Evolutionary conservation across 148 eudicot species (phyloP).

Genomic region (Bassia scoparia): DNA sequence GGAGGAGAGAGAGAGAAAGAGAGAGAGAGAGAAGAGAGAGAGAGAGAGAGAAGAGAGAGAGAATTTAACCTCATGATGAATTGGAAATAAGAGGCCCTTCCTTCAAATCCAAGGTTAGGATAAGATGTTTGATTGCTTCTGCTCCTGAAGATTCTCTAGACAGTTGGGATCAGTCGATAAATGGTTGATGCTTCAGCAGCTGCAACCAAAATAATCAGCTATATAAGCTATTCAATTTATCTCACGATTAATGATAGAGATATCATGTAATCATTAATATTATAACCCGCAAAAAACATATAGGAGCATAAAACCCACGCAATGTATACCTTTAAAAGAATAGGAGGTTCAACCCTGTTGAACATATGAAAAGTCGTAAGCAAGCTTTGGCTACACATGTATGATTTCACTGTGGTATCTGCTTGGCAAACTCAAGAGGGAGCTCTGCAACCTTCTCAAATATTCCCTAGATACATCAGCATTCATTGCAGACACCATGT

Average conservation of each 20-base stretch:
- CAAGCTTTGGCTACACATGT: constrained; percentile 93
- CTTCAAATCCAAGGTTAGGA: constrained; percentile 94
- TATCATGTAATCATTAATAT: not conserved
- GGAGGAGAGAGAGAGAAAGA: not conserved
- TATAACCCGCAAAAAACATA: not conserved
- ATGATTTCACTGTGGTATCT: constrained; percentile 82
- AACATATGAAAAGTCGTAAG: constrained; percentile 98
- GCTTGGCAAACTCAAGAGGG: constrained; percentile 90
- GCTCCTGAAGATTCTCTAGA: constrained; percentile 98
- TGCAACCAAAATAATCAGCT: constrained; percentile 29
- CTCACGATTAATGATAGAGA: too few relatives aligned
- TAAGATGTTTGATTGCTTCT: constrained; percentile 88
- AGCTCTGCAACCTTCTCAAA: constrained; percentile 95
- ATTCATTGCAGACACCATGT: constrained; percentile 75
- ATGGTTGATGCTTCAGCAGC: constrained; percentile 82
- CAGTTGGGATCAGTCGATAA: constrained; percentile 96
- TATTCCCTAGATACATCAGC: constrained; percentile 92
- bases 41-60: not conserved
- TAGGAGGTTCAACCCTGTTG: constrained; percentile 84
- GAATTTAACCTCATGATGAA: constrained; percentile 73
- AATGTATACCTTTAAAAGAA: constrained; percentile 74
- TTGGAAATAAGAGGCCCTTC: constrained; percentile 93
- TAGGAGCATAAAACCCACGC: not conserved
- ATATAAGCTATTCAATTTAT: not conserved
- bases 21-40: too few relatives aligned